These are phyloP conservation scores for Skeletonema potamos DNA, from an alignment of 108 stramenopile species.

Conservation along the genomic window DNA sequence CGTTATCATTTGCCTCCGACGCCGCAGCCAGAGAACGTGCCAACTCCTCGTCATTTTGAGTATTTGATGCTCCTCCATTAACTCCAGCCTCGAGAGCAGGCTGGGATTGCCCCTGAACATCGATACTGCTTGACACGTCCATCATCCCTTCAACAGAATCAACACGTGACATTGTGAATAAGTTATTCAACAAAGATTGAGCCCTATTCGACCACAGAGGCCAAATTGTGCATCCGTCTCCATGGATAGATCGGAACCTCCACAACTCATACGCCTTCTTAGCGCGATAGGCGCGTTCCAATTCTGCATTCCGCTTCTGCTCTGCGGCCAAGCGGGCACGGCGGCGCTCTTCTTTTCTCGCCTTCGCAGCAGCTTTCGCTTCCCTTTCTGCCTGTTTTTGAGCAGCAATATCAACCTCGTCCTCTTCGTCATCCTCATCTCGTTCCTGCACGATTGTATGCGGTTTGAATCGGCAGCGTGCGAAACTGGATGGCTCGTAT, in stretches of 20 bases:
- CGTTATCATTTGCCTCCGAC: conserved; percentile 10
- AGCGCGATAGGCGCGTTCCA: conserved; percentile 30
- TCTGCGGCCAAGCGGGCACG: conserved; percentile 16
- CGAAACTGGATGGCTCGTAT: conserved; percentile 40
- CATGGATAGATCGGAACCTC: conserved; percentile 42
- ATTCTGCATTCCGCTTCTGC: conserved; percentile 35
- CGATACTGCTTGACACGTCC: neutral
- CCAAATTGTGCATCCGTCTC: conserved; percentile 41
- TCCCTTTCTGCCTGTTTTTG: conserved; percentile 13
- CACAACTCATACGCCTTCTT: conserved; percentile 39
- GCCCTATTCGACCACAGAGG: conserved; percentile 31
- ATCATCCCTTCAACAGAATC: conserved; percentile 10
- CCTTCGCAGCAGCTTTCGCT: conserved; percentile 9
- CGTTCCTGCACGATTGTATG: conserved; percentile 16
- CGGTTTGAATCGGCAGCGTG: conserved; percentile 38
- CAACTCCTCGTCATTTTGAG: conserved; percentile 31
- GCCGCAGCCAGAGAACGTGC: conserved; percentile 24
- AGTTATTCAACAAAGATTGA: conserved; percentile 21
- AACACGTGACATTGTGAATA: conserved; percentile 19
- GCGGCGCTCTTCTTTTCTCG: conserved; percentile 18
- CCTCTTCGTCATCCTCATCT: conserved; percentile 14
- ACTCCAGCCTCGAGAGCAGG: neutral
- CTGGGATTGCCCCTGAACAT: neutral
- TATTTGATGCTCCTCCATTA: neutral
- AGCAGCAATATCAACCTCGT: conserved; percentile 20